Evolutionary conservation across 495 filamentous ascomycete species (phyloP).

Genomic region (Aspergillus carlsbadensis): DNA sequence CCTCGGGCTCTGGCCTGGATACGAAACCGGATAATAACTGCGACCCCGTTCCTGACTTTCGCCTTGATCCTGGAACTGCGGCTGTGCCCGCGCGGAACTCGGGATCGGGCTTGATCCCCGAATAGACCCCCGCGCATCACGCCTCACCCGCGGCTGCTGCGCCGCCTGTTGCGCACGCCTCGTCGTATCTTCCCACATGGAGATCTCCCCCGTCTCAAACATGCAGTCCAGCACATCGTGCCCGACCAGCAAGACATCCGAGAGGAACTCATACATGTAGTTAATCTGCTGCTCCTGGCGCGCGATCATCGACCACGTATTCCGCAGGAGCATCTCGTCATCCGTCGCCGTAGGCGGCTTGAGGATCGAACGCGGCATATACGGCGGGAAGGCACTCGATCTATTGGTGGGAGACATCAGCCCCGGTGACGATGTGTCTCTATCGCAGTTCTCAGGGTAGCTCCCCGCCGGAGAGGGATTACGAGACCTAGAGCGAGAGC

Average conservation of each 20-base stretch:
- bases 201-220: not conserved
- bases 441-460: not conserved
- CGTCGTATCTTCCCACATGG: slow-evolving; percentile 6
- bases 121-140: too few species aligned
- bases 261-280: slow-evolving; percentile 12
- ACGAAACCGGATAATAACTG: too few species aligned
- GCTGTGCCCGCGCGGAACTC: too few species aligned
- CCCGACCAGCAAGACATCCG: not conserved
- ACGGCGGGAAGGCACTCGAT: not conserved
- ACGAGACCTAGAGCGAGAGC: not conserved
- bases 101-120: too few species aligned
- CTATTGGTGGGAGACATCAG: too few species aligned
- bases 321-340: slow-evolving; percentile 12
- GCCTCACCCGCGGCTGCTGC: not conserved
- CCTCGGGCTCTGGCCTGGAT: too few species aligned
- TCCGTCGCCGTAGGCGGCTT: slow-evolving; percentile 15
- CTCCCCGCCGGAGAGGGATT: not conserved
- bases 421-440: too few species aligned
- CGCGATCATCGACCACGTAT: slow-evolving; percentile 9
- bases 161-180: not conserved
- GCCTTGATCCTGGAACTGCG: too few species aligned
- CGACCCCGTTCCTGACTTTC: too few species aligned
- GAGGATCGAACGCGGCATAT: slow-evolving; percentile 5
- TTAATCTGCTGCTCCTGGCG: slow-evolving; percentile 7
- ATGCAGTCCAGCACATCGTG: slow-evolving; percentile 9